Base-by-base conservation (phyloP, 2,329 filamentous ascomycete species). In the Arthrobotrys pseudoclavata region DNA sequence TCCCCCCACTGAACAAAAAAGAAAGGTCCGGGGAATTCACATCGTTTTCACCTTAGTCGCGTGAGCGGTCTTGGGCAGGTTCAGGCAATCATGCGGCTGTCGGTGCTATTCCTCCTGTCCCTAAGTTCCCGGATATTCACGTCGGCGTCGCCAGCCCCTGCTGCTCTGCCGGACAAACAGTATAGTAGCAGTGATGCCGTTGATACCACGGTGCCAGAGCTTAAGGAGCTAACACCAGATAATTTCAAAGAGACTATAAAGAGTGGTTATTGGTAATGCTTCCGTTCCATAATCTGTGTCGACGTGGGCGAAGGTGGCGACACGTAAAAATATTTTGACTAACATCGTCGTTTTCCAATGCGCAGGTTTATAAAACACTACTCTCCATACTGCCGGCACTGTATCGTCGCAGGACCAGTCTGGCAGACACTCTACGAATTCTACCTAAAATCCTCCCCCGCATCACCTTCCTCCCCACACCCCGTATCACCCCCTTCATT, bases 341-440 rank as follows among this genome's bases (percentile, higher is more conserved):
- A 26, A 34, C 47, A 24, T 50, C 9, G 10, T 37, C 24, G 37
- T 22, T 18, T 79, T 83, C 83, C 68, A 50, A 26, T 24, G 26
- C 31, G 7, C 77, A 87, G 86, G 86, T 85, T 87, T 79, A 83
- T 88, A 29, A 87, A 88, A 81, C 84, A 86, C 79, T 87, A 85
- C 79, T 88, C 87, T 53, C 86, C 86, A 42, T 83, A 83, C 37
- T 88, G 86, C 84, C 87, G 87, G 55, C 93, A 97, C 84, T 97
- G 94, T 85, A 87, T 88, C 83, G 86, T 88, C 61, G 92, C 93
- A 82, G 93, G 92, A 64, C 96, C 96, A 6, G 91, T 89, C 62
- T 97, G 90, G 87, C 94, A 98, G 84, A 97, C 94, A 4, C 84
- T 95, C 13, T 97, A 98, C 86, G 96, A 99, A 85, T 97, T 91